Base-by-base conservation (phyloP, 2,329 filamentous ascomycete genomes). In the Fusarium sp. region DNA sequence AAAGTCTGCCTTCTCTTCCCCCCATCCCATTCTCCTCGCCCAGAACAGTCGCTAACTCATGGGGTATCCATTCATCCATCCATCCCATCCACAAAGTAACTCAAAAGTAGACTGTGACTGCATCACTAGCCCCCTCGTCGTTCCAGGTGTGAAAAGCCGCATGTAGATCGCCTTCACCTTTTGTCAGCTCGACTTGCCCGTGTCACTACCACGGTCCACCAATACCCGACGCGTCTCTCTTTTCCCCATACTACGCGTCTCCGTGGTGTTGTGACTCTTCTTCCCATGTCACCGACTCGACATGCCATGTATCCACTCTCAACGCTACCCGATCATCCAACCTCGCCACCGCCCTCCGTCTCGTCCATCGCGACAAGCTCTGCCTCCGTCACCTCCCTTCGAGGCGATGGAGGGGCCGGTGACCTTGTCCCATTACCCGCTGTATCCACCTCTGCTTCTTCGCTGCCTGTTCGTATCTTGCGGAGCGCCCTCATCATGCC, bases 401-500 rank as follows among this genome's bases (percentile, higher is more conserved):
- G 34, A 16, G 47, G 31, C 23, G 48, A 51, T 18, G 53, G 39
- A 40, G 68, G 51, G 28, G 27, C 61, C 57, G 67, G 43, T 50
- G 61, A 64, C 43, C 44, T 68, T 13, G 51, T 63, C 34, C 72
- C 70, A 47, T 74, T 70, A 54, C 63, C 58, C 28, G 58, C 52
- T 44, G 16, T 48, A 16, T 53, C 48, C 66, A 13, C 56, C 58
- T 54, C 58, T 55, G 37, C 55, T 43, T 30, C 65, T 15, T 62
- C 59, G 60, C 43, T 62, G 41, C 53, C 70, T 52, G 66, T 57
- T 66, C 79, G 82, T 41, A 92, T 80, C 71, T 86, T 90, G 69
- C 94, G 88, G 72, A 98, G 80, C 9, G 94, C 94, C 69, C 95
- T 87, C 82, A 88, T 88, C 86, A 99, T 91, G 18, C 92, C 91